Base-by-base conservation (phyloP, 1,284 basidiomycete genomes). In the Boletus mariae region DNA sequence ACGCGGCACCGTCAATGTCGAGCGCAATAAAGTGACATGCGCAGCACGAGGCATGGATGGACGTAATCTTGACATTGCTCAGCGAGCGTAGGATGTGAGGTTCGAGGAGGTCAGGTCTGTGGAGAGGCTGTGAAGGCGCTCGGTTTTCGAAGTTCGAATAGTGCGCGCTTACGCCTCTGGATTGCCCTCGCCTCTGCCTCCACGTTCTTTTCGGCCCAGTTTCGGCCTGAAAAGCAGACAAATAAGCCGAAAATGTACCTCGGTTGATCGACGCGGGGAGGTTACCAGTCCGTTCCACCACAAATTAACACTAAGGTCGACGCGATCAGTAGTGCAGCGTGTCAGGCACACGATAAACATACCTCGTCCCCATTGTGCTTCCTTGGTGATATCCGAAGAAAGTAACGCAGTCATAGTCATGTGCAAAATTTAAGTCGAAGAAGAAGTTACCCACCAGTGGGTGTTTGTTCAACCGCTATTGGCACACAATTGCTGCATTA, bases 11-110 rank as follows among this genome's bases (percentile, higher is more conserved):
- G 49, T 85, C 75, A 31, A 81, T 69, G 72, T 92, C 90, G 54
- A 95, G 69, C 9, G 77, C 84, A 44, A 94, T 83, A 57, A 83
- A 86, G 61, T 92, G 85, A 62, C 88, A 90, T 3, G 84, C 84
- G 11, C 73, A 77, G 61, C 86, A 89, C 2, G 85, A 85, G 2
- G 88, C 80, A 66, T 93, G 83, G 46, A 94, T 72, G 25, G 88
- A 87, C 15, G 75, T 72, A 23, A 80, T 77, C 65, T 86, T 83
- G 72, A 96, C 78, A 65, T 95, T 93, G 66, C 84, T 80, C 26
- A 98, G 76, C 0, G 91, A 90, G 50, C 95, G 90, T 37, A 97
- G 79, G 64, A 96, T 92, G 69, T 94, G 83, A 0, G 94, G 93
- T 67, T 87, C 81, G 45, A 85, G 79, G 5, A 98, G 79, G 75